A percentile compares a stretch with the other conserved stretches of the same genome.
These are phyloP conservation scores for Cordyceps sp. DNA, from an alignment of 2,329 filamentous ascomycete species.

Conservation along the genomic window DNA sequence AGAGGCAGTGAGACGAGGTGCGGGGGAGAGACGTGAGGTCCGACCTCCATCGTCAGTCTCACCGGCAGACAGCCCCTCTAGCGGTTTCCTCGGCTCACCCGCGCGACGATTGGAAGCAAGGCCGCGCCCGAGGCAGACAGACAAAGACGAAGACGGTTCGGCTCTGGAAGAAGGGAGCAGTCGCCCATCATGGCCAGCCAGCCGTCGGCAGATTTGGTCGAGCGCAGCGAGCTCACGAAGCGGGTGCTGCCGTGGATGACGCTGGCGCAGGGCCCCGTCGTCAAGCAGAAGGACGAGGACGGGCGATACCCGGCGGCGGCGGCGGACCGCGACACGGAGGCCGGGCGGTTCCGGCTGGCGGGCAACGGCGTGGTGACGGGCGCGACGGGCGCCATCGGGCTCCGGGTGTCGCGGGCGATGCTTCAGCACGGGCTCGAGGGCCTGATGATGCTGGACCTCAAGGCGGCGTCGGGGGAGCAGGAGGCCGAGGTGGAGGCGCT, in stretches of 20 bases:
- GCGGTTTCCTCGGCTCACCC: too few relatives aligned
- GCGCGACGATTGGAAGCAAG: too few relatives aligned
- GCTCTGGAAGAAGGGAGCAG: conserved; percentile 1
- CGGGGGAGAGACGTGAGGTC: too few relatives aligned
- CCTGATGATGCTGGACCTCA: conserved; percentile 44
- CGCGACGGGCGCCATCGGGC: conserved; percentile 15
- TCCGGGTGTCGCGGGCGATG: conserved; percentile 42
- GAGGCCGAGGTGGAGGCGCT: conserved; percentile 3
- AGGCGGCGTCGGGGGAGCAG: conserved; percentile 21
- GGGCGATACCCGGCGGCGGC: too few relatives aligned
- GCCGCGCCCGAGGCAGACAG: too few relatives aligned
- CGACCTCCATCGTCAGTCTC: too few relatives aligned
- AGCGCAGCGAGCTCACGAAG: conserved; percentile 8
- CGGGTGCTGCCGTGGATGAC: conserved; percentile 11
- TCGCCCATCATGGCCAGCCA: background rate
- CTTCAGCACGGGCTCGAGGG: conserved; percentile 50
- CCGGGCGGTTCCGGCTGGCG: conserved; percentile 15
- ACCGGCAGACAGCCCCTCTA: too few relatives aligned
- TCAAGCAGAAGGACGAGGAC: conserved; percentile 1
- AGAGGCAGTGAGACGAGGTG: too few relatives aligned
- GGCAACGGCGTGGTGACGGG: conserved; percentile 29
- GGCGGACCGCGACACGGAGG: too few relatives aligned
- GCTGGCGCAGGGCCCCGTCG: conserved; percentile 5
- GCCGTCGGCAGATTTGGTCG: too few relatives aligned
- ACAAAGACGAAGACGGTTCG: too few relatives aligned